A percentile compares a stretch with the other conserved stretches of the same genome.
Conservation (phyloP, 305 asterid species). For the Plantago coronopus region DNA sequence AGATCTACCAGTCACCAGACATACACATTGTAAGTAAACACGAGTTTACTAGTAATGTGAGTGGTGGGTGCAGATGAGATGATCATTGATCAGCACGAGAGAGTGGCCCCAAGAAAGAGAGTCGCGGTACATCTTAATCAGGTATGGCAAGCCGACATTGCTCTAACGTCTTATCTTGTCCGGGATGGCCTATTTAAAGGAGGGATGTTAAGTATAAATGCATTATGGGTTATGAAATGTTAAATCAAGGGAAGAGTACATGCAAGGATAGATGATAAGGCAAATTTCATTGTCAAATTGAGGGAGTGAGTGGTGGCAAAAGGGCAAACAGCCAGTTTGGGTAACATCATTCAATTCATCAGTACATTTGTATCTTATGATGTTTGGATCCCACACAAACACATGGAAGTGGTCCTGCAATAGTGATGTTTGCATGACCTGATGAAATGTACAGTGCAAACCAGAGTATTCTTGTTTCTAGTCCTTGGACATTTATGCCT, state of each 20-base stretch:
- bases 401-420: constrained; percentile 41
- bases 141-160: constrained; percentile 18
- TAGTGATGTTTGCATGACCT: constrained; percentile 19
- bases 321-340: constrained; percentile 26
- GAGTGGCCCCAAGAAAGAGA: constrained; percentile 20
- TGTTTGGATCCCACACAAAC: constrained; percentile 32
- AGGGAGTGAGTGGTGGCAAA: constrained; percentile 10
- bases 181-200: constrained; percentile 16
- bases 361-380: constrained; percentile 28
- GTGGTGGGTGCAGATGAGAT: too few species aligned
- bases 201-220: not conserved
- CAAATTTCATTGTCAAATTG: constrained; percentile 20
- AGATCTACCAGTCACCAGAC: too few species aligned
- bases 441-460: constrained; percentile 1
- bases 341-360: constrained; percentile 26
- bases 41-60: too few species aligned
- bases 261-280: constrained; percentile 23
- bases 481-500: constrained; percentile 21
- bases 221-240: constrained; percentile 20
- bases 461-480: constrained; percentile 13
- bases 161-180: constrained; percentile 22
- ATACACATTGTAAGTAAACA: too few species aligned
- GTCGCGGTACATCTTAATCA: constrained; percentile 21
- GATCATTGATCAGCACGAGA: too few species aligned
- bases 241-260: constrained; percentile 26